Evolutionary conservation across 805 yeast species (phyloP), one percentile per base, ranked within the genome.

Genomic region (Lipomyces lipofer): DNA sequence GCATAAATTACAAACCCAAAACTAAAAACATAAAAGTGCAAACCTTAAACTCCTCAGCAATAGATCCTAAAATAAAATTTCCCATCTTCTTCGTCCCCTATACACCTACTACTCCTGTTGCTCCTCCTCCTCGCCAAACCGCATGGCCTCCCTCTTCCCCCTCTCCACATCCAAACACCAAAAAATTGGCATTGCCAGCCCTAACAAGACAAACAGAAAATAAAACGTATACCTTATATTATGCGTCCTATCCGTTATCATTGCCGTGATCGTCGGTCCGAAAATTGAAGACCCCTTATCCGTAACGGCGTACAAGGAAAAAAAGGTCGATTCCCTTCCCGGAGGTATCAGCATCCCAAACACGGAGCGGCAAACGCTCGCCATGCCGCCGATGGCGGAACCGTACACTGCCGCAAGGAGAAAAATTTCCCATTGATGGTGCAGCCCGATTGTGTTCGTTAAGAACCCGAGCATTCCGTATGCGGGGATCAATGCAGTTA

Each of bases 271-370:
- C 3, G 83, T 69, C 0, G 95, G 94, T 0, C 95, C 94, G 27
- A 86, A 60, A 3, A 86, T 79, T 0, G 88, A 82, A 3, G 88
- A 83, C 2, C 94, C 92, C 33, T 87, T 86, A 68, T 86, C 94
- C 1, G 95, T 87, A 36, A 86, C 82, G 38, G 87, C 79, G 68
- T 83, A 87, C 40, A 86, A 71, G 12, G 92, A 84, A 69, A 87
- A 86, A 65, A 86, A 86, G 5, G 85, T 81, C 2, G 85, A 81
- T 65, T 87, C 95, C 62, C 80, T 82, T 4, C 94, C 94, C 43
- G 72, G 75, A 17, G 95, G 95, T 42, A 86, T 84, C 49, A 86
- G 75, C 65, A 84, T 67, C 29, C 87, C 78, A 67, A 81, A 86
- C 3, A 85, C 72, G 1, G 90, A 82, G 45, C 94, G 75, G 25